Percentiles rank a stretch among this genome's conserved stretches.
phyloP scores from a whole-genome alignment of 345 rosid species.

The Syzygium aqueum region DNA sequence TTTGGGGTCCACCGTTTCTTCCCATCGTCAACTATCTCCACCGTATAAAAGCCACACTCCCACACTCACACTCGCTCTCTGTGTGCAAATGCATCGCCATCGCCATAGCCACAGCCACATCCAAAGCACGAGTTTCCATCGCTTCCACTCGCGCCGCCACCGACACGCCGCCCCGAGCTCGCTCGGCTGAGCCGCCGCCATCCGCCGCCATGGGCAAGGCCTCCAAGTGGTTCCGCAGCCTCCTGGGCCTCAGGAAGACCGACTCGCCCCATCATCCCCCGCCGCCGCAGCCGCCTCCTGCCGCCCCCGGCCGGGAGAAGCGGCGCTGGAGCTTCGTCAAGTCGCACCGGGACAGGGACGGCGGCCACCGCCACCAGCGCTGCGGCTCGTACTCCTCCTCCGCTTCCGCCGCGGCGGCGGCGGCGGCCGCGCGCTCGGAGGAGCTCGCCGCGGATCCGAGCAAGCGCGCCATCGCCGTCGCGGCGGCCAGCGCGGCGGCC shows the following conservation, averaged over 20 bases:
- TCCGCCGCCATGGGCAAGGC: conserved; percentile 62
- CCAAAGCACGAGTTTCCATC: background rate
- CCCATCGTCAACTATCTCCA: background rate
- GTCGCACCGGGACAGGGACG: conserved; percentile 41
- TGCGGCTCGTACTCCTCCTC: background rate
- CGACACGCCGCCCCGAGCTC: background rate
- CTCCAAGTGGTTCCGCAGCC: conserved; percentile 59
- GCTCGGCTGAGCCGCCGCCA: background rate
- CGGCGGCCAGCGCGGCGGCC: conserved; percentile 71
- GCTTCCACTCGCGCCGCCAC: background rate
- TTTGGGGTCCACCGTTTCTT: background rate
- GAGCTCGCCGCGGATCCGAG: background rate
- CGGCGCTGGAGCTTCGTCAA: conserved; percentile 90
- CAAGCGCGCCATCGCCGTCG: conserved; percentile 69
- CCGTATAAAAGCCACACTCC: background rate
- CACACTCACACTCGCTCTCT: background rate
- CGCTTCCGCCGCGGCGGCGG: background rate
- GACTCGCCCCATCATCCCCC: conserved; percentile 18
- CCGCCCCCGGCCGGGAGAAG: conserved; percentile 23
- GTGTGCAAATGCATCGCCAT: background rate
- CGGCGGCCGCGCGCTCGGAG: conserved; percentile 12
- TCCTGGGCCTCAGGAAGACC: conserved; percentile 64
- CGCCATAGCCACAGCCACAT: background rate
- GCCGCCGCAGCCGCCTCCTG: background rate
- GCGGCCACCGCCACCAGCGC: background rate